phyloP scores from a whole-genome alignment of 345 rosid species.

The Kernera saxatilis region DNA sequence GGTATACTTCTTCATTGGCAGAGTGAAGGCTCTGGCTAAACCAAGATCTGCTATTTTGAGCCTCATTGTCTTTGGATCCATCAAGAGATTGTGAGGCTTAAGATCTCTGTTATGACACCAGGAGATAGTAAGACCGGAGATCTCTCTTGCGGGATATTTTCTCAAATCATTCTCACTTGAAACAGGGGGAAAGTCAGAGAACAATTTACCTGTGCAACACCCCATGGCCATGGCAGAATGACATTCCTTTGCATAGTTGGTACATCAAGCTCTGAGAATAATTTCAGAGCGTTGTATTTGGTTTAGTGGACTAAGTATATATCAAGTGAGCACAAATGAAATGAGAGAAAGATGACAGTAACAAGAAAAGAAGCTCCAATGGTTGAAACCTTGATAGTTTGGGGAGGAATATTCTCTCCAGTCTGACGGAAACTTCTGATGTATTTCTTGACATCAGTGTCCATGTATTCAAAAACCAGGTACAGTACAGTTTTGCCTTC shows the following conservation, averaged over 20 bases:
- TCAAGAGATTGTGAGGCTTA: conserved; percentile 93
- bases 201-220: conserved; percentile 74
- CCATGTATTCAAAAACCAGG: conserved; percentile 89
- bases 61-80: conserved; percentile 78
- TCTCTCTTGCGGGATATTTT: neutral
- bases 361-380: neutral
- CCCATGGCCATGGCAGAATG: conserved; percentile 97
- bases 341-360: neutral
- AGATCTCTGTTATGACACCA: conserved; percentile 57
- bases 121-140: neutral
- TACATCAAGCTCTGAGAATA: conserved; percentile 79
- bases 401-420: conserved; percentile 48
- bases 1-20: conserved; percentile 91
- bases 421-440: conserved; percentile 65
- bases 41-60: conserved; percentile 99
- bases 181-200: neutral
- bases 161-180: neutral
- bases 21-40: conserved; percentile 82
- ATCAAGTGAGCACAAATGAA: neutral
- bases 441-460: conserved; percentile 84
- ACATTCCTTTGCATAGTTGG: conserved; percentile 90
- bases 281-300: neutral
- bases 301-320: neutral
- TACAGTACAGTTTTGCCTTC: conserved; percentile 89
- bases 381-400: conserved; percentile 45